Base-by-base conservation (phyloP, 2,329 filamentous ascomycete species). In the Metarhizium anisopliae region DNA sequence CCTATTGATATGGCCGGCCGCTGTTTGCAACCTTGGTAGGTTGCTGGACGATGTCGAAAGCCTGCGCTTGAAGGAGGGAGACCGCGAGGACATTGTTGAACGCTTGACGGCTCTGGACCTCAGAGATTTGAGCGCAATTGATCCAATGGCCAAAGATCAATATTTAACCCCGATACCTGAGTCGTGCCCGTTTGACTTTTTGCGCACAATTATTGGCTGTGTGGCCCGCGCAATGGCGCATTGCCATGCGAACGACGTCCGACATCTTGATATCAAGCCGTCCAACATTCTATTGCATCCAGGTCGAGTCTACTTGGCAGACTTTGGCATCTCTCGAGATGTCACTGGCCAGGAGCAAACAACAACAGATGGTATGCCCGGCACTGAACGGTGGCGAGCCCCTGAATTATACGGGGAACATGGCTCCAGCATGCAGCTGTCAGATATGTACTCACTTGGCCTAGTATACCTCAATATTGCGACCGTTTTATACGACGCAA, bases 281-380 rank as follows among this genome's bases (percentile, higher is more conserved):
- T 71, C 70, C 40, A 78, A 78, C 53, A 77, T 78, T 52, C 67
- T 78, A 2, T 65, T 78, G 7, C 73, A 70, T 55, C 68, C 74
- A 1, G 71, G 71, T 6, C 68, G 72, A 8, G 75, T 78, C 8
- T 77, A 77, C 56, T 66, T 78, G 14, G 73, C 75, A 25, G 76
- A 78, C 60, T 78, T 78, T 64, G 76, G 75, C 40, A 77, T 78
- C 29, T 74, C 77, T 13, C 67, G 70, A 53, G 75, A 78, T 51
- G 74, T 78, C 14, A 72, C 70, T 51, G 72, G 71, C 47, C 69
- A 70, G 29, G 74, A 77, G 10, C 68, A 74, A 51, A 77, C 74
- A 6, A 75, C 71, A 54, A 78, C 74, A 0, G 69, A 71, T 35
- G 72, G 71, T 0, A 55, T 65, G 10, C 70, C 71, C 4, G 74